Evolutionary conservation across 2,329 filamentous ascomycete species (phyloP), one percentile per base, ranked within the genome.

Genomic region (Hymenoscyphus infarciens): DNA sequence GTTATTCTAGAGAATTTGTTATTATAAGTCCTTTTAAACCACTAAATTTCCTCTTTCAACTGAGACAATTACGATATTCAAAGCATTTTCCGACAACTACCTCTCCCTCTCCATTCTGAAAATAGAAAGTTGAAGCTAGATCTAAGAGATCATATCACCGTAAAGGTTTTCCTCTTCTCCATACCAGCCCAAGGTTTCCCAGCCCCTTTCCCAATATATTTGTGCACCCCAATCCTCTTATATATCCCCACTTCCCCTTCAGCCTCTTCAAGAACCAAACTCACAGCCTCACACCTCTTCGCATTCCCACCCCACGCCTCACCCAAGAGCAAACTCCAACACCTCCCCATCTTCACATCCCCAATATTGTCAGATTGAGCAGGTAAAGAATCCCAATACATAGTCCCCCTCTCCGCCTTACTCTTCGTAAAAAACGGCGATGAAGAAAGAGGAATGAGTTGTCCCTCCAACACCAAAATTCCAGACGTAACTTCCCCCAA

Each of bases 251-350:
- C 22, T 31, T 29, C 13, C 49, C 3, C 59, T 2, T 35, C 31
- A 8, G 13, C 52, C 25, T n/a, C 11, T 25, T 54, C 52, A 29
- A 61, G 3, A 27, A 56, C 35, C 42, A 60, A 27, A 22, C 31
- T 35, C 15, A 61, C 38, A 7, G 59, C 59, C 19, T 27, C 29
- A 27, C 33, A 25, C 56, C 35, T 58, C 56, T 42, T 42, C 27
- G 56, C 11, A 19, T 22, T 31, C 25, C 52, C 49, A 13, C 13
- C 31, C 52, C 33, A 61, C 15, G 52, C 59, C 33, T 61, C 59
- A 19, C 59, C 59, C 4, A 61, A n/a, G 5, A 61, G 33, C 49
- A 61, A 16, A 56, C 52, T 42, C 59, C 59, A 61, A 31, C 49
- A 55, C 10, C 11, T 33, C 22, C 10, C 13, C 31, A 15, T 31